These are phyloP conservation scores for Paxillus rubicundulus DNA, from an alignment of 768 basidiomycete species.

Conservation along the genomic window DNA sequence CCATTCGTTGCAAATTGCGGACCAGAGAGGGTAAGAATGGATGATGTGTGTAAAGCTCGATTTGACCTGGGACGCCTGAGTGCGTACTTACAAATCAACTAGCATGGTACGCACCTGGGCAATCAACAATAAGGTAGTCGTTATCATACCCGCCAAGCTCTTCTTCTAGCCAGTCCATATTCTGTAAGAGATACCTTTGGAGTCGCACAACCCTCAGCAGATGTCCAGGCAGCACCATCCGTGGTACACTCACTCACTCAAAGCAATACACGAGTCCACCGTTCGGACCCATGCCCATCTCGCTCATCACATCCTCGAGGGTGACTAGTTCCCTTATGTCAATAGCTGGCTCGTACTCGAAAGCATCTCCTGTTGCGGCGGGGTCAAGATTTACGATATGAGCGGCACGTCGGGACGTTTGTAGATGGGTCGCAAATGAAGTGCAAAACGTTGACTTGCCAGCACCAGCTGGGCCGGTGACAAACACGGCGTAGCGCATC, in stretches of 20 bases:
- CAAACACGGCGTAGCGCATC: constrained; percentile 88
- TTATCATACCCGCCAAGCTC: constrained; percentile 93
- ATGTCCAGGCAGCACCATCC: neutral
- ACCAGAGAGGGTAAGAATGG: constrained; percentile 92
- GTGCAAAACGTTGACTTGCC: constrained; percentile 95
- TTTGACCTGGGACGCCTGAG: constrained; percentile 65
- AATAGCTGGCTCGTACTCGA: constrained; percentile 89
- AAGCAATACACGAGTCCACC: constrained; percentile 98
- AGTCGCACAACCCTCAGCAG: neutral
- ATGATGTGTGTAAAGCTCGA: constrained; percentile 98
- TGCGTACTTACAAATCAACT: neutral
- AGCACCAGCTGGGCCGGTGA: constrained; percentile 96
- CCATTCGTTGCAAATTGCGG: constrained; percentile 67
- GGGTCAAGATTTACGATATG: constrained; percentile 98
- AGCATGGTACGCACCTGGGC: constrained; percentile 60
- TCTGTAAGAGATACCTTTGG: constrained; percentile 86
- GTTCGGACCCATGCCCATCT: constrained; percentile 94
- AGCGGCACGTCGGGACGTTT: constrained; percentile 72
- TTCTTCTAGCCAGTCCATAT: constrained; percentile 98
- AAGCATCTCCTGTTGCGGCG: constrained; percentile 80
- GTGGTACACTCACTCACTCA: constrained; percentile 78
- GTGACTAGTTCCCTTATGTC: constrained; percentile 94
- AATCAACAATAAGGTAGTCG: constrained; percentile 93
- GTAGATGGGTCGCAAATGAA: constrained; percentile 86
- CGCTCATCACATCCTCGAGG: constrained; percentile 93